Base-by-base conservation (phyloP, 2,329 filamentous ascomycete genomes). In the Coniochaeta sp. region DNA sequence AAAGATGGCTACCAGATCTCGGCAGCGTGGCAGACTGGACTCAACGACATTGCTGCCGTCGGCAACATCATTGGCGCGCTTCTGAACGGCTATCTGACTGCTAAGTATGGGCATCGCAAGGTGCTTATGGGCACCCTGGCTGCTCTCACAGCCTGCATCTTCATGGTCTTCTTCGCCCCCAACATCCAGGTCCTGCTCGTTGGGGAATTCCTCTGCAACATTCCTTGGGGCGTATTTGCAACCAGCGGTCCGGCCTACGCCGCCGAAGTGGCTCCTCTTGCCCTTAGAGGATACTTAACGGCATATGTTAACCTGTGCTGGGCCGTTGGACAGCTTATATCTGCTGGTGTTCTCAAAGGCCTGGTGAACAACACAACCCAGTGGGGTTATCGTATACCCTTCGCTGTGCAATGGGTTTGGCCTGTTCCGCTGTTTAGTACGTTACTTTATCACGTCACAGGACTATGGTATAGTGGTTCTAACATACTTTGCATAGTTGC, bases 231-330 rank as follows among this genome's bases (percentile, higher is more conserved):
- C 55, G 72, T 77, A 12, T 77, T 77, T 64, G 73, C 75, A 62
- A 72, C 78, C 32, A 73, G 85, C 40, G 83, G 81, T 63, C 81
- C 85, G 62, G 86, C 87, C 1, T 90, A 90, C 67, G 87, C 87
- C 32, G 85, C 85, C 59, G 88, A 90, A 68, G 88, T 91, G 61
- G 90, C 87, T 68, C 89, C 89, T 3, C 82, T 91, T 7, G 84
- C 87, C 54, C 80, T 91, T 58, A 84, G 89, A 62, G 87, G 87
- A 59, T 89, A 88, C 68, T 74, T 89, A 64, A 90, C 88, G 1
- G 90, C 88, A 7, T 91, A 90, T 64, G 85, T 90, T 73, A 90
- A 90, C 75, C 87, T 89, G 68, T 90, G 88, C 79, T 91, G 88
- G 87, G 88, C 86, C 36, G 75, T 90, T n/a, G 89, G 89, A 19